These are phyloP conservation scores for Smallanthus sonchifolius DNA, from an alignment of 129 eudicot genomes.

Conservation along the genomic window DNA sequence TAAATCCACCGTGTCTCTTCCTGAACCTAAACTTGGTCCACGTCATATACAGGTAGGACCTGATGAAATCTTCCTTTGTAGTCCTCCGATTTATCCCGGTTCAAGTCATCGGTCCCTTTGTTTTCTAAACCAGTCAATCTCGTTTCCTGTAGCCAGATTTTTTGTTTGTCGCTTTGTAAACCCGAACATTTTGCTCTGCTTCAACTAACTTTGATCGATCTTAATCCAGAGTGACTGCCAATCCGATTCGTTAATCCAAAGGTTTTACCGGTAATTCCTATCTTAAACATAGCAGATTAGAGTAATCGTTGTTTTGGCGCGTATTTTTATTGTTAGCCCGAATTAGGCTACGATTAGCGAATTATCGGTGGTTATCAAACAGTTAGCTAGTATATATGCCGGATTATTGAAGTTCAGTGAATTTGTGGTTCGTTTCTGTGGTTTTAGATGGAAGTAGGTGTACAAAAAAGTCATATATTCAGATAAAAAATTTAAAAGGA, in stretches of 20 bases:
- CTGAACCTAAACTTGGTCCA: conserved; percentile 28
- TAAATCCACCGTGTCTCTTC: conserved; percentile 20
- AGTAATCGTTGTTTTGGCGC: conserved; percentile 13
- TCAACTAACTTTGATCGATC: conserved; percentile 3
- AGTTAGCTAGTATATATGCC: background rate
- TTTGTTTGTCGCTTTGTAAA: background rate
- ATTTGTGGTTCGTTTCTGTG: background rate
- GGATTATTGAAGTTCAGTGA: background rate
- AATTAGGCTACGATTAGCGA: conserved; percentile 1
- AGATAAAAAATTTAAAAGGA: background rate
- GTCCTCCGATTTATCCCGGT: conserved; percentile 14
- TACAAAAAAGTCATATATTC: background rate
- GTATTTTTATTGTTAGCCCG: background rate
- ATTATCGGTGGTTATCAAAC: background rate
- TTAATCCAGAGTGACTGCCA: background rate
- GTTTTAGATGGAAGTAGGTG: background rate
- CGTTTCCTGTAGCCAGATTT: conserved; percentile 13
- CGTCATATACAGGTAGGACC: conserved; percentile 28
- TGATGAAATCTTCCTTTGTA: conserved; percentile 7
- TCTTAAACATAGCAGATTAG: conserved; percentile 11
- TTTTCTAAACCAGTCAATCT: conserved; percentile 31
- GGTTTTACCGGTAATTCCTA: conserved; percentile 14
- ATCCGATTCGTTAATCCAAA: conserved; percentile 2
- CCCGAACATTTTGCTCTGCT: conserved; percentile 19
- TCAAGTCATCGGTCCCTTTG: conserved; percentile 23